phyloP scores from a whole-genome alignment of 768 basidiomycete species.

The Lactifluus volemus region DNA sequence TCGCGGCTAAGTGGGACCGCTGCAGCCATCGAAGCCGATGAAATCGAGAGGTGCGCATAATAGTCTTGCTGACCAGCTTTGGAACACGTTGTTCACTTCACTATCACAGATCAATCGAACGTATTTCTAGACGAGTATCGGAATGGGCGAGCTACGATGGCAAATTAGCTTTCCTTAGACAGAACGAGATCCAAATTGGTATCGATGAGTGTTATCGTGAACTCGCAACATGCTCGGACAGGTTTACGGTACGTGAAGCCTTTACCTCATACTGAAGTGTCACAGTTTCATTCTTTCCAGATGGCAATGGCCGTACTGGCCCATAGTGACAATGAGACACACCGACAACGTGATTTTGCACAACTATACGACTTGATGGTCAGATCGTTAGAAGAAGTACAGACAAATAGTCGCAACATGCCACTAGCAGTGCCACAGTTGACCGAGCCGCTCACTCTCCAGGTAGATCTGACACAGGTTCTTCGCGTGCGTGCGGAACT shows the following conservation, averaged over 20 bases:
- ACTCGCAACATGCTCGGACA: slow-evolving; percentile 25
- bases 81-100: not conserved
- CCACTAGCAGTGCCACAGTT: not conserved
- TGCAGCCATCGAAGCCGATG: not conserved
- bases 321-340: not conserved
- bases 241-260: slow-evolving; percentile 29
- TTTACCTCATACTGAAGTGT: too few species aligned
- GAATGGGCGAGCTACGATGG: not conserved
- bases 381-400: not conserved
- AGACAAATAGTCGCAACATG: not conserved
- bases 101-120: slow-evolving; percentile 1
- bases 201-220: slow-evolving; percentile 27
- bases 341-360: not conserved
- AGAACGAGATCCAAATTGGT: slow-evolving; percentile 34
- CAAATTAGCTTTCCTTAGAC: slow-evolving; percentile 25
- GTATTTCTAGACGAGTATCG: not conserved
- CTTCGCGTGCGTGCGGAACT: not conserved
- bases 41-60: not conserved
- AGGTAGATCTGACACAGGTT: not conserved
- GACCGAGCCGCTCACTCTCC: not conserved
- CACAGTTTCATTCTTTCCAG: not conserved
- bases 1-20: not conserved
- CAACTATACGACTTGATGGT: not conserved
- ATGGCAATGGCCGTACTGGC: not conserved
- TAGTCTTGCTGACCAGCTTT: not conserved